Evolutionary conservation across 164 flowering plant species (phyloP).

Genomic region (Aristolochia californica): DNA sequence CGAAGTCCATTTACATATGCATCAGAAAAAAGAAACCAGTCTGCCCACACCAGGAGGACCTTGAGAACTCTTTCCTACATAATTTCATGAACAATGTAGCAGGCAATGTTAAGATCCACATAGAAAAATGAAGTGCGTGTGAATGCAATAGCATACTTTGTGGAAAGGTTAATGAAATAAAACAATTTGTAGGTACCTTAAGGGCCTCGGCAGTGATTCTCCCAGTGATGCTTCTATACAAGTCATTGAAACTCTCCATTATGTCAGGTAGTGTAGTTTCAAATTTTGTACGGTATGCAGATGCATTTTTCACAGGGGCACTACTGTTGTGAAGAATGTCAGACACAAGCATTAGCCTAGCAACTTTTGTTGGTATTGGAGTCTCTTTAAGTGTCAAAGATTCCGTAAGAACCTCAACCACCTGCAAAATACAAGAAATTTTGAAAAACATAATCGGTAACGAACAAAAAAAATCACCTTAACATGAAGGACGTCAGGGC

Average conservation of each 20-base stretch:
- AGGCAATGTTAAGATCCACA: too few species aligned
- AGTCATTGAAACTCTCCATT: conserved; percentile 97
- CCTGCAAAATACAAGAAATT: conserved; percentile 28
- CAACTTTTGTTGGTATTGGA: conserved; percentile 91
- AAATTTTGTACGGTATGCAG: conserved; percentile 97
- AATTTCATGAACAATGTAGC: not conserved
- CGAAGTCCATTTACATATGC: conserved; percentile 95
- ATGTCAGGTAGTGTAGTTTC: conserved; percentile 91
- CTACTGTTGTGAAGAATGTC: conserved; percentile 98
- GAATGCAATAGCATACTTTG: too few species aligned
- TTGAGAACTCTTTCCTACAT: conserved; percentile 88
- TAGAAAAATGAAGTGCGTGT: too few species aligned
- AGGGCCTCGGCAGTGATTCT: conserved; percentile 98
- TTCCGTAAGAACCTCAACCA: conserved; percentile 94
- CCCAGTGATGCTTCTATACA: conserved; percentile 86
- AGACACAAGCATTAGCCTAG: conserved; percentile 98
- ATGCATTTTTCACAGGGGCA: conserved; percentile 98
- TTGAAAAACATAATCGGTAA: not conserved
- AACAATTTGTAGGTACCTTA: conserved; percentile 36
- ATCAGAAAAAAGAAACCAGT: conserved; percentile 99
- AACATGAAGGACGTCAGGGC: too few species aligned
- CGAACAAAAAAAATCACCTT: not conserved
- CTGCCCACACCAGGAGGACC: conserved; percentile 99
- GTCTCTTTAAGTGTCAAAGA: conserved; percentile 98
- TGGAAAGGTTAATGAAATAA: too few species aligned